A percentile compares a stretch with the other conserved stretches of the same genome.
Conservation (phyloP, 176 grass and related monocot species). For the Melocanna baccifera region DNA sequence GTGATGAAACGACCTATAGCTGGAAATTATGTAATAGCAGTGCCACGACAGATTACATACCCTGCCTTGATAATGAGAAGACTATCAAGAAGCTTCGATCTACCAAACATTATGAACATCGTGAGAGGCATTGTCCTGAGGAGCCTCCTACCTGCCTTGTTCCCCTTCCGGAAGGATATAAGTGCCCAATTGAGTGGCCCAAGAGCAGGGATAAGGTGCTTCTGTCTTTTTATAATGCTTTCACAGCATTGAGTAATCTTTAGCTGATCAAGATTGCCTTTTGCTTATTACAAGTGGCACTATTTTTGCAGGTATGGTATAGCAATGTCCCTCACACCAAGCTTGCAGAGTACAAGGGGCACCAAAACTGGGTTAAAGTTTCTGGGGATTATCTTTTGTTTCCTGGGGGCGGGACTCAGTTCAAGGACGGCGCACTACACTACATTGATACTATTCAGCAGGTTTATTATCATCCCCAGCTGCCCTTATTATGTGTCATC, state of each 20-base stretch:
- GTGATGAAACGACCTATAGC: constrained; percentile 43
- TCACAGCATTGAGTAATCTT: constrained; percentile 16
- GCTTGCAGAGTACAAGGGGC: constrained; percentile 81
- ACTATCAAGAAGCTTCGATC: constrained; percentile 78
- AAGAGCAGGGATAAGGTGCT: constrained; percentile 85
- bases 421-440: constrained; percentile 90
- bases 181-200: constrained; percentile 68
- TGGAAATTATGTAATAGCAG: constrained; percentile 86
- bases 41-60: constrained; percentile 73
- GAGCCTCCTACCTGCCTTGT: constrained; percentile 84
- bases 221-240: constrained; percentile 28
- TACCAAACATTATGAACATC: constrained; percentile 93
- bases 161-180: constrained; percentile 79
- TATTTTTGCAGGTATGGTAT: constrained; percentile 79
- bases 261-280: background rate
- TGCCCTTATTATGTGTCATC: background rate
- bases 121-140: constrained; percentile 94
- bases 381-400: constrained; percentile 87
- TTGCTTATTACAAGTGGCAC: constrained; percentile 1
- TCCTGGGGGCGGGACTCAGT: constrained; percentile 96
- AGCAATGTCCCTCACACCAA: constrained; percentile 90
- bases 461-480: constrained; percentile 36
- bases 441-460: constrained; percentile 96
- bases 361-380: constrained; percentile 99
- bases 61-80: constrained; percentile 95